Evolutionary conservation across 2,329 filamentous ascomycete species (phyloP).

Genomic region (Pseudogymnoascus sp.): DNA sequence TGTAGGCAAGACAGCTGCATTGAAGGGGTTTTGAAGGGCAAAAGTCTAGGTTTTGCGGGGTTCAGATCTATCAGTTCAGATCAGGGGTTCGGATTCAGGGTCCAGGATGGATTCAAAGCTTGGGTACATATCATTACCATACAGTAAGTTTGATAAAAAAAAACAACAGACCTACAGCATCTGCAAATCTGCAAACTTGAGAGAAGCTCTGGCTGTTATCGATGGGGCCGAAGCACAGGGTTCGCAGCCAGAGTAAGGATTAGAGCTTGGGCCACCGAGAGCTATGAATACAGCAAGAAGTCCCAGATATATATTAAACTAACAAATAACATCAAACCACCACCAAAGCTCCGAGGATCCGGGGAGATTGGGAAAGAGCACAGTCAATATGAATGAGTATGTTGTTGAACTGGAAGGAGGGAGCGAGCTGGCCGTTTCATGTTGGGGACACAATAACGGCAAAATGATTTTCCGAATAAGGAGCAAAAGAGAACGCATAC

Average conservation of each 20-base stretch:
- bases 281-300: no score
- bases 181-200: neutral
- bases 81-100: neutral
- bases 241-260: neutral
- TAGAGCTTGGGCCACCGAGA: no score
- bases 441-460: neutral
- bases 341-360: neutral
- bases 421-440: neutral
- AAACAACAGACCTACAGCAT: neutral
- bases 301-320: no score
- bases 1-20: neutral
- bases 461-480: neutral
- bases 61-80: neutral
- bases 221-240: neutral
- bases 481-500: neutral
- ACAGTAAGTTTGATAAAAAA: neutral
- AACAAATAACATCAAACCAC: no score
- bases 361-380: neutral
- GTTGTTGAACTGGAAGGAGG: neutral
- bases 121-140: no score
- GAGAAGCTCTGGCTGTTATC: neutral
- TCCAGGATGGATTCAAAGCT: neutral
- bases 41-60: neutral
- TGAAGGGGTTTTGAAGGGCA: neutral
- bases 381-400: neutral